Evolutionary conservation across 192 early-diverging fungal genomes (phyloP), one percentile per base, ranked within the genome.

Genomic region (Mortierella alpina): DNA sequence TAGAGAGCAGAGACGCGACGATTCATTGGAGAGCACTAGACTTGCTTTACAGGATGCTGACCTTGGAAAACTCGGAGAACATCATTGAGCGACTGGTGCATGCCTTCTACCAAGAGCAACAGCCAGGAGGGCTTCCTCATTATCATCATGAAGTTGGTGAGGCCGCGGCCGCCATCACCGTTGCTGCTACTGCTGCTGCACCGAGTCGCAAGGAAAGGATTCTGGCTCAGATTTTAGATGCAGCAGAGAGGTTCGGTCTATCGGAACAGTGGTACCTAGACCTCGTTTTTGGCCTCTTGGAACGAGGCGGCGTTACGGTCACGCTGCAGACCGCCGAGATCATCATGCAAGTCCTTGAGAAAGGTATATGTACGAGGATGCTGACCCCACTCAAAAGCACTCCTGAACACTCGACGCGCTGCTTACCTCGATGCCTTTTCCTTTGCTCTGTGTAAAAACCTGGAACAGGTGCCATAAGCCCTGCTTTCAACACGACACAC

Each of bases 21-120:
- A 64, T 80, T 20, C 77, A 80, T 7, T 23, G 65, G 31, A 39
- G 57, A 6, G 70, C 77, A 8, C 41, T 80, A 20, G 77, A 80
- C 14, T 20, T 80, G 51, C 61, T 80, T 15, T 80, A 80, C 20
- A 18, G 70, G 31, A 80, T 80, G 77, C 31, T 80, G 61, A 80
- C 77, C 5, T 22, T 63, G 7, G 77, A 80, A 6, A 80, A 80
- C 50, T 61, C 69, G 17, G 65, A 80, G 20, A 80, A 80, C 53
- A 80, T 80, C 23, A 80, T 80, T 63, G 77, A 80, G 7, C 31
- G 77, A 22, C 60, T 80, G 8, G 77, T 80, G 5, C 61, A 68
- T 42, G 77, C 77, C 2, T 80, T 64, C 41, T 68, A 66, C 39
- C 70, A 80, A 22, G 77, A 72, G 15, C 77, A 72, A 52, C 65